Base-by-base conservation (phyloP, 192 early-diverging fungal species). In the Pilaira anomala region DNA sequence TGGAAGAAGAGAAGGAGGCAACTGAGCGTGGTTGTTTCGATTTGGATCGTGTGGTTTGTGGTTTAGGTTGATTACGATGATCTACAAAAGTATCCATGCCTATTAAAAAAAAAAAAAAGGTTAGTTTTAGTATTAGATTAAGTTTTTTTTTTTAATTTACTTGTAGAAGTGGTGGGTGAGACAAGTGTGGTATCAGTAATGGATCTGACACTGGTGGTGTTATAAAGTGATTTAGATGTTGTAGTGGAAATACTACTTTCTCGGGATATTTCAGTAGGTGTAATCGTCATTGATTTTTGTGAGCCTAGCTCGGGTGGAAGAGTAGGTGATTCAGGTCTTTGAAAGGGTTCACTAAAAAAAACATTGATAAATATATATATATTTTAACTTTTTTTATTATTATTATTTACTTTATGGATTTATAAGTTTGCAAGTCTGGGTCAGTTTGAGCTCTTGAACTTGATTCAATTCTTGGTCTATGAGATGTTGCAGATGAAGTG, bases 241-340 rank as follows among this genome's bases (percentile, higher is more conserved):
- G 33, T 36, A 36, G 6, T 36, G 33, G 33, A 36, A 9, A 36
- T 36, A 36, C 33, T 36, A 16, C 13, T 19, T 26, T 36, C 29
- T 1, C 12, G 16, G 21, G 56, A 13, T 9, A 18, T 19, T 24
- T 50, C 21, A 13, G 56, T 41, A 1, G 19, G 5, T 40, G 33
- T 14, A 22, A 39, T n/a, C 56, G 13, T 48, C 46, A 48, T 16
- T 48, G 5, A 48, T 16, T 48, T 48, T 48, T 3, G n/a, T 19
- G 48, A 28, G 0, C 36, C 28, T 16, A 25, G n/a, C n/a, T 66
- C 65, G 1, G 36, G 44, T 0, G 65, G 65, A 21, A 67, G 36
- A 9, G 65, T 67, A 18, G 65, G 65, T 28, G 65, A 67, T 41
- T 67, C 65, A 11, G 65, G 65, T 49, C 65, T 56, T 50, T 67